phyloP scores from a whole-genome alignment of 2,329 filamentous ascomycete species.

The Diaporthe caulivora region DNA sequence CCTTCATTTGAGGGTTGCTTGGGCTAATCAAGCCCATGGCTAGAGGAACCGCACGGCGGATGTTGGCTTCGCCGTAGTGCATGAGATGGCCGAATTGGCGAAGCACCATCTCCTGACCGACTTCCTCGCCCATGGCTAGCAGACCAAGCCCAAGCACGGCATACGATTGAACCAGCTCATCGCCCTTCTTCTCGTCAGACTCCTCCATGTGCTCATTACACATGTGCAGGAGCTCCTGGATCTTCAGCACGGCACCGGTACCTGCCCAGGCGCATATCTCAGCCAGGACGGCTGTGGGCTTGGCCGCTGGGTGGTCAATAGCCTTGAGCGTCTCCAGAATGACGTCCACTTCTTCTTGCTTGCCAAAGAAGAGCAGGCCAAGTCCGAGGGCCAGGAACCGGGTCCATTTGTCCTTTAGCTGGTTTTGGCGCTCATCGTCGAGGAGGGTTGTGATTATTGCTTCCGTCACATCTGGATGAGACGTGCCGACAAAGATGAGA shows the following conservation, averaged over 20 bases:
- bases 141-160: slow-evolving; percentile 94
- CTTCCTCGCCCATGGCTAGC: slow-evolving; percentile 97
- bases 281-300: slow-evolving; percentile 92
- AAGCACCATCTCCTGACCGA: slow-evolving; percentile 98
- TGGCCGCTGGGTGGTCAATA: slow-evolving; percentile 96
- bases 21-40: slow-evolving; percentile 97
- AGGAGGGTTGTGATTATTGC: slow-evolving; percentile 92
- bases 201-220: slow-evolving; percentile 98
- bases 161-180: slow-evolving; percentile 95
- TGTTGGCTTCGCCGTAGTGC: slow-evolving; percentile 99
- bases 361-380: slow-evolving; percentile 93
- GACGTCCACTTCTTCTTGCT: slow-evolving; percentile 98
- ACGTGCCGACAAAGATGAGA: slow-evolving; percentile 92
- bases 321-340: slow-evolving; percentile 97
- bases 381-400: slow-evolving; percentile 95
- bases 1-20: slow-evolving; percentile 99
- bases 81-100: slow-evolving; percentile 98
- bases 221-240: slow-evolving; percentile 96
- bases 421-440: slow-evolving; percentile 90
- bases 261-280: slow-evolving; percentile 99
- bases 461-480: slow-evolving; percentile 90
- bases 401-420: slow-evolving; percentile 98
- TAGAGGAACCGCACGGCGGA: slow-evolving; percentile 93
- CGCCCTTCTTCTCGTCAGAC: slow-evolving; percentile 92
- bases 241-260: slow-evolving; percentile 95